Evolutionary conservation across 345 rosid genomes (phyloP).

Genomic region (Hibiscus syriacus): DNA sequence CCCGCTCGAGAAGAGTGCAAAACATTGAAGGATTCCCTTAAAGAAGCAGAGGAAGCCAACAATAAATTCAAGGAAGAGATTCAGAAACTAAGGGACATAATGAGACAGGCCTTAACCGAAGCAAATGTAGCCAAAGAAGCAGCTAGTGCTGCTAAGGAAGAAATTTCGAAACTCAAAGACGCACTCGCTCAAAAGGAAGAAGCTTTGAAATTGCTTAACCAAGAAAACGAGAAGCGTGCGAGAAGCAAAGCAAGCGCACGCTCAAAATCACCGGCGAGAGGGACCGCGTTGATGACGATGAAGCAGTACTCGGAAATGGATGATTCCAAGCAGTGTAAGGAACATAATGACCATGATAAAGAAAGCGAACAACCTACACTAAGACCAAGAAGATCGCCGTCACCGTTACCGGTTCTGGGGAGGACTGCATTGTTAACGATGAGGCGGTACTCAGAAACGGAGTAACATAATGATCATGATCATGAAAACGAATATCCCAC

Average conservation of each 20-base stretch:
- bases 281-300: too few species aligned
- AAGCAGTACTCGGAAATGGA: too few species aligned
- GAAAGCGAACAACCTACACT: too few species aligned
- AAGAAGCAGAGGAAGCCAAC: constrained; percentile 31
- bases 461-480: too few species aligned
- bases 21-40: constrained; percentile 40
- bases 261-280: too few species aligned
- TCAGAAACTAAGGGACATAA: constrained; percentile 56
- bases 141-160: constrained; percentile 8
- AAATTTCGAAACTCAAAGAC: background rate
- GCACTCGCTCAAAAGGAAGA: constrained; percentile 34
- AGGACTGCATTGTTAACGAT: background rate
- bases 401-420: too few species aligned
- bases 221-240: constrained; percentile 53
- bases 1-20: constrained; percentile 36
- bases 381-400: too few species aligned
- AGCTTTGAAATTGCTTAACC: constrained; percentile 42
- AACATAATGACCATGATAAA: too few species aligned
- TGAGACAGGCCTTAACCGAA: constrained; percentile 79
- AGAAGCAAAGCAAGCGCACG: constrained; percentile 24
- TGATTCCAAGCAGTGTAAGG: too few species aligned
- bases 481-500: too few species aligned
- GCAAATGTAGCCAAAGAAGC: constrained; percentile 86
- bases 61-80: constrained; percentile 52
- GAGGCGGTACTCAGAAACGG: background rate